Evolutionary conservation across 164 flowering plant species (phyloP).

Genomic region (Chloranthus sessilifolius): DNA sequence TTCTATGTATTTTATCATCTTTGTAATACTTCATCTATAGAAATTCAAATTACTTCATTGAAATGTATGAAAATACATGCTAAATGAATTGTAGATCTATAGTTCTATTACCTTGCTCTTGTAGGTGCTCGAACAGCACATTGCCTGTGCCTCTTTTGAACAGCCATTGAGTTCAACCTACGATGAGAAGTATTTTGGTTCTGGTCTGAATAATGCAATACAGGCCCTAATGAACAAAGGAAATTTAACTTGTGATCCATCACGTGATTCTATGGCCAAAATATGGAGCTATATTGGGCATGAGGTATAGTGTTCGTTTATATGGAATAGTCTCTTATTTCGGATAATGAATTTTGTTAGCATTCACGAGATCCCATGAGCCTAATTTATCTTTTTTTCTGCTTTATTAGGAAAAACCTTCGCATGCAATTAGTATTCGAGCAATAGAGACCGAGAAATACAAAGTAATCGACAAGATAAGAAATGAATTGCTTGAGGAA

Average conservation of each 20-base stretch:
- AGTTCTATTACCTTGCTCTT: slow-evolving; percentile 9
- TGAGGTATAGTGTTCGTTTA: slow-evolving; percentile 43
- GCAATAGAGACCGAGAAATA: slow-evolving; percentile 74
- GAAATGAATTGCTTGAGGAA: slow-evolving; percentile 70
- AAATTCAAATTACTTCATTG: background rate
- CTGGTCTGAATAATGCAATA: slow-evolving; percentile 46
- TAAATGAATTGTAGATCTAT: background rate
- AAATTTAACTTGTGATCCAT: slow-evolving; percentile 38
- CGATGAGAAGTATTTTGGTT: slow-evolving; percentile 83
- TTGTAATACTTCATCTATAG: too few species aligned
- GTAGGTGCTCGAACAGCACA: slow-evolving; percentile 86
- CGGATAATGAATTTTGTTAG: background rate
- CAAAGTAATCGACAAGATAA: slow-evolving; percentile 52
- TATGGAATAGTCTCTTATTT: background rate
- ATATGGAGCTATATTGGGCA: slow-evolving; percentile 85
- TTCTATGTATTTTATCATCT: background rate
- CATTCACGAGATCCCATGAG: background rate
- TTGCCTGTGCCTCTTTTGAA: slow-evolving; percentile 81
- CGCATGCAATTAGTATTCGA: slow-evolving; percentile 63
- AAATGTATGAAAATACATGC: too few species aligned
- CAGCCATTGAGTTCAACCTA: slow-evolving; percentile 63
- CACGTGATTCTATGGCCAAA: slow-evolving; percentile 39
- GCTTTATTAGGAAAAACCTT: slow-evolving; percentile 57
- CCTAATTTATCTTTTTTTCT: slow-evolving; percentile 1
- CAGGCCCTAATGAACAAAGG: slow-evolving; percentile 50